These are phyloP conservation scores for Botrytis paeoniae DNA, from an alignment of 2,329 filamentous ascomycete genomes.

Conservation along the genomic window DNA sequence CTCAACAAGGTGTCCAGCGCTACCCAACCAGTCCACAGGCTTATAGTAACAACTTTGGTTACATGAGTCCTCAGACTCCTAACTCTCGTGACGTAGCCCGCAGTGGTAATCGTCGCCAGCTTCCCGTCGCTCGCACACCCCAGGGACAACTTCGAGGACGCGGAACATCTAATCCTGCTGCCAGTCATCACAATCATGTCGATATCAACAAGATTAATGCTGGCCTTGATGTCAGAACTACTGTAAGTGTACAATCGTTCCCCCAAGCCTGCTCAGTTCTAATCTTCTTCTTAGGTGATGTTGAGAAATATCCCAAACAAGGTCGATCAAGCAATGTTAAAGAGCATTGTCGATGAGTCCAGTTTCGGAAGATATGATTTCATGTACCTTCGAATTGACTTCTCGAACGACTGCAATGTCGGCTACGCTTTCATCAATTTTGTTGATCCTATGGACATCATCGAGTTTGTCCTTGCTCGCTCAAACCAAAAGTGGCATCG, in stretches of 20 bases:
- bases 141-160: constrained; percentile 40
- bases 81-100: constrained; percentile 19
- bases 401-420: constrained; percentile 82
- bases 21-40: constrained; percentile 7
- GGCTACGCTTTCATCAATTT: constrained; percentile 99
- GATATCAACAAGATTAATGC: constrained; percentile 58
- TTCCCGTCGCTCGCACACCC: constrained; percentile 40
- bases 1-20: not conserved
- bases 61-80: constrained; percentile 20
- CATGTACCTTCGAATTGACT: constrained; percentile 89
- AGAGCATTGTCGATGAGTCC: constrained; percentile 73
- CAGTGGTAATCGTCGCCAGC: constrained; percentile 37
- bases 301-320: constrained; percentile 92
- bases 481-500: constrained; percentile 74
- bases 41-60: constrained; percentile 13
- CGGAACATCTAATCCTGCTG: constrained; percentile 41
- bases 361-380: constrained; percentile 88
- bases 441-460: constrained; percentile 72
- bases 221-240: constrained; percentile 72
- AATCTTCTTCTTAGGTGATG: constrained; percentile 66
- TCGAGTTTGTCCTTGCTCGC: constrained; percentile 69
- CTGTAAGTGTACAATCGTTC: constrained; percentile 49
- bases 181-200: constrained; percentile 59
- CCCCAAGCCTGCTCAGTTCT: constrained; percentile 9
- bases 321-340: constrained; percentile 73